Percentiles rank a stretch among this genome's conserved stretches.
phyloP scores from a whole-genome alignment of 352 stramenopile genomes.

The Peronospora farinosa region DNA sequence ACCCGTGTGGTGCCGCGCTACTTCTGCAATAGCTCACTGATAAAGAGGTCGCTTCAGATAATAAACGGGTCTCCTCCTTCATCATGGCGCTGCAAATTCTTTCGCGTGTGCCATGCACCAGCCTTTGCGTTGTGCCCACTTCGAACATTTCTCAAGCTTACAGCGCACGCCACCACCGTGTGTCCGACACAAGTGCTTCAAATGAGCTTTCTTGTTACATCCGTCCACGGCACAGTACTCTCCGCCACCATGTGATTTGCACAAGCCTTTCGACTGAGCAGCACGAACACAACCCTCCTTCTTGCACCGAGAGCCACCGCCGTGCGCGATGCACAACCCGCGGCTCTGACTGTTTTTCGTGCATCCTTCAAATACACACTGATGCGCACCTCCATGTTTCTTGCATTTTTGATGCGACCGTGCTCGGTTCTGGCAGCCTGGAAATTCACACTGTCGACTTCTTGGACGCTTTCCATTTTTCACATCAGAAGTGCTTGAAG shows the following conservation, averaged over 20 bases:
- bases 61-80: slow-evolving; percentile 11
- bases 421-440: slow-evolving; percentile 69
- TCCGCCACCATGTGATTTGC: slow-evolving; percentile 78
- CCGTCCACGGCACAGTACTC: slow-evolving; percentile 78
- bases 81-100: slow-evolving; percentile 50
- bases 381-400: slow-evolving; percentile 82
- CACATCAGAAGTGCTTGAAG: slow-evolving; percentile 8
- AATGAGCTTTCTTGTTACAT: slow-evolving; percentile 81
- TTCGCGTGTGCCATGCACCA: slow-evolving; percentile 88
- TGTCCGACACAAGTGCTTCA: slow-evolving; percentile 82
- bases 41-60: slow-evolving; percentile 2
- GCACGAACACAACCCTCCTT: slow-evolving; percentile 70
- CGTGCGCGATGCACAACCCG: slow-evolving; percentile 79
- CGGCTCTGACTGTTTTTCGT: slow-evolving; percentile 85
- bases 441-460: slow-evolving; percentile 62
- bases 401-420: slow-evolving; percentile 86
- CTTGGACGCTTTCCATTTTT: slow-evolving; percentile 34
- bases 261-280: slow-evolving; percentile 81
- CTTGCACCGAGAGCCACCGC: slow-evolving; percentile 74
- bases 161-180: slow-evolving; percentile 80
- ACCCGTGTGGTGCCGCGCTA: not conserved
- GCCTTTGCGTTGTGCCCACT: slow-evolving; percentile 83
- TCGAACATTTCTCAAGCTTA: slow-evolving; percentile 72
- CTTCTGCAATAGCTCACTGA: not conserved
- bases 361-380: slow-evolving; percentile 79